Percentiles rank a stretch among this genome's conserved stretches.
phyloP scores from a whole-genome alignment of 2,329 filamentous ascomycete genomes.

The Colletotrichum sp. region DNA sequence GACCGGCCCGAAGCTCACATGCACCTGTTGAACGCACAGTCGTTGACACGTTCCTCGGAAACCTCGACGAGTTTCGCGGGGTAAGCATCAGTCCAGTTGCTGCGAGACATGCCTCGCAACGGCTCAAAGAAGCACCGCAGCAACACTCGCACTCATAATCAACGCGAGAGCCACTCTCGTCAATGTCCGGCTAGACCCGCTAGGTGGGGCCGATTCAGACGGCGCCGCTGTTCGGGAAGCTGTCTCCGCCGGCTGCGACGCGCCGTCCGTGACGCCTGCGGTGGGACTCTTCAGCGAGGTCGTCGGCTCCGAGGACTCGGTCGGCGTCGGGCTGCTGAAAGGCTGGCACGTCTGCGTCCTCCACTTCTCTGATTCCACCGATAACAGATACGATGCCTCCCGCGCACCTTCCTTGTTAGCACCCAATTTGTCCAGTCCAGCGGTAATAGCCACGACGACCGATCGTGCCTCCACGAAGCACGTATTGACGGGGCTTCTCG shows the following conservation, averaged over 20 bases:
- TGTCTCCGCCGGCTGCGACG: neutral
- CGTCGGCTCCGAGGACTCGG: neutral
- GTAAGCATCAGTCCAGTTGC: neutral
- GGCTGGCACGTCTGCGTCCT: neutral
- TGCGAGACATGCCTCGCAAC: neutral
- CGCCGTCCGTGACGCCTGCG: neutral
- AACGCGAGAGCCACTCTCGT: neutral
- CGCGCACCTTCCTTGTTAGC: neutral
- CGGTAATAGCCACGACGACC: conserved; percentile 6
- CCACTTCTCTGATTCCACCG: neutral
- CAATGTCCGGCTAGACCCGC: neutral
- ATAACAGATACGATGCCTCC: neutral
- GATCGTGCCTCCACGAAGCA: conserved; percentile 8
- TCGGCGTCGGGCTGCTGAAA: neutral
- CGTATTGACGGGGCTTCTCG: neutral
- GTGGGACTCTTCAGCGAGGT: neutral
- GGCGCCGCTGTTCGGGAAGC: neutral
- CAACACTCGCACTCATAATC: neutral
- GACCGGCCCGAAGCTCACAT: conserved; percentile 11
- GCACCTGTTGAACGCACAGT: neutral
- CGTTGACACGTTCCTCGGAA: neutral
- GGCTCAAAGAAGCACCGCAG: neutral
- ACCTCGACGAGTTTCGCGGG: neutral
- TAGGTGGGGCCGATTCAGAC: neutral
- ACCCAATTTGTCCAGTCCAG: neutral